These are phyloP conservation scores for Eucalyptus curtisii DNA, from an alignment of 345 rosid species.

Conservation along the genomic window DNA sequence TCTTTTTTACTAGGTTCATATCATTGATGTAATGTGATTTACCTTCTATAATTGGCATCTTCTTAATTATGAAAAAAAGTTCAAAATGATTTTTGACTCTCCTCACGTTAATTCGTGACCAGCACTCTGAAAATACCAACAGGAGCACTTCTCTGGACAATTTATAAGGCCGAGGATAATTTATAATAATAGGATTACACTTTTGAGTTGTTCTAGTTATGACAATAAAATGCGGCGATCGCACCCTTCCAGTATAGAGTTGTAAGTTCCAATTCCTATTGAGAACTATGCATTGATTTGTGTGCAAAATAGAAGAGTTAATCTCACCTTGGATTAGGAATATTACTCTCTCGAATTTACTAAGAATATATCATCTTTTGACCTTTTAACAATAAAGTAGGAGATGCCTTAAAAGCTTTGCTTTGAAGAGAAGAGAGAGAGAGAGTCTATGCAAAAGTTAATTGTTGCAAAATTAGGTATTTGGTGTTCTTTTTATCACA, in stretches of 20 bases:
- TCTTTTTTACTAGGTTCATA: background rate
- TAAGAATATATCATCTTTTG: background rate
- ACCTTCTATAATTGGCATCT: background rate
- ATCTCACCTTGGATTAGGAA: background rate
- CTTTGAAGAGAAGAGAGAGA: background rate
- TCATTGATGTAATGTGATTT: background rate
- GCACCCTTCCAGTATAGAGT: background rate
- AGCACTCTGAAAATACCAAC: background rate
- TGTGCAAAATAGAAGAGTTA: background rate
- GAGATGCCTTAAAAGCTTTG: background rate
- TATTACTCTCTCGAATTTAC: background rate
- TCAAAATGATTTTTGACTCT: background rate
- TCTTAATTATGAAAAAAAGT: background rate
- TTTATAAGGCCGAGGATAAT: background rate
- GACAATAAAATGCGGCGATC: background rate
- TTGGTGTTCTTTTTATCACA: background rate
- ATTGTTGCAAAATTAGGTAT: background rate
- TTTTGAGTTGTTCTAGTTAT: background rate
- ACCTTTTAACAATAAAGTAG: background rate
- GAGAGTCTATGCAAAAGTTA: background rate
- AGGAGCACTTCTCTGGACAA: background rate
- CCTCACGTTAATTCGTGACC: background rate
- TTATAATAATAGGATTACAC: background rate
- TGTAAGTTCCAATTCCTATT: background rate
- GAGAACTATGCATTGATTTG: background rate